These are phyloP conservation scores for Chrysophaeum taylorii DNA, from an alignment of 352 stramenopile species.

Conservation along the genomic window DNA sequence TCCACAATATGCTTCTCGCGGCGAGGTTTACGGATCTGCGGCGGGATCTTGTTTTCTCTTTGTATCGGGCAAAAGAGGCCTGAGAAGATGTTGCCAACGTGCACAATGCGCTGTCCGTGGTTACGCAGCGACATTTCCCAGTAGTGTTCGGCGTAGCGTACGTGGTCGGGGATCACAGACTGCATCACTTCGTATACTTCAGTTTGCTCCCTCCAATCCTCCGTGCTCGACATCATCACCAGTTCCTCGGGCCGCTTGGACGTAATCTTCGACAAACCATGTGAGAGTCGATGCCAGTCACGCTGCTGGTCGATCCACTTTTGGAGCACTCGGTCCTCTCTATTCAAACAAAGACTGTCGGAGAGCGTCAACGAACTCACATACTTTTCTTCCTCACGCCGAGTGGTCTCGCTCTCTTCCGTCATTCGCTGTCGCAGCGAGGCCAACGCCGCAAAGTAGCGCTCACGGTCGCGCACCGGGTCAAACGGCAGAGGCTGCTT, in stretches of 20 bases:
- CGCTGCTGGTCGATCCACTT: conserved; percentile 20
- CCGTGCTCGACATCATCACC: conserved; percentile 59
- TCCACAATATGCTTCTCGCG: no score
- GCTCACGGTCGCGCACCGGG: not conserved
- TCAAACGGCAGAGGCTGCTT: not conserved
- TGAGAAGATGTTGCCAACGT: conserved; percentile 80
- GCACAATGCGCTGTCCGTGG: conserved; percentile 67
- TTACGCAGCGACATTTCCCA: conserved; percentile 75
- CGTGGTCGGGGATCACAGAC: conserved; percentile 60
- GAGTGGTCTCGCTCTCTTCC: not conserved
- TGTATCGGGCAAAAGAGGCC: conserved; percentile 72
- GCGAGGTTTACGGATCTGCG: conserved; percentile 27
- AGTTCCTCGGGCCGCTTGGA: conserved; percentile 51
- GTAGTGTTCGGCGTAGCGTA: conserved; percentile 69
- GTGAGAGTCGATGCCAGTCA: conserved; percentile 19
- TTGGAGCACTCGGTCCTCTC: conserved; percentile 5
- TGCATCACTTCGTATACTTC: conserved; percentile 76
- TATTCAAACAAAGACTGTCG: conserved; percentile 11
- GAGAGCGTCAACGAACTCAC: not conserved
- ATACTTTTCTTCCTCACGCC: not conserved
- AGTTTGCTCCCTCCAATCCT: conserved; percentile 68
- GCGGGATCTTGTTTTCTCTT: conserved; percentile 49
- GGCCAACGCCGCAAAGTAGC: not conserved
- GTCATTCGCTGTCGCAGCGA: not conserved
- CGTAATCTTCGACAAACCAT: not conserved